Base-by-base conservation (phyloP, 2,329 filamentous ascomycete genomes). In the Arthrobotrys sphaeroides region DNA sequence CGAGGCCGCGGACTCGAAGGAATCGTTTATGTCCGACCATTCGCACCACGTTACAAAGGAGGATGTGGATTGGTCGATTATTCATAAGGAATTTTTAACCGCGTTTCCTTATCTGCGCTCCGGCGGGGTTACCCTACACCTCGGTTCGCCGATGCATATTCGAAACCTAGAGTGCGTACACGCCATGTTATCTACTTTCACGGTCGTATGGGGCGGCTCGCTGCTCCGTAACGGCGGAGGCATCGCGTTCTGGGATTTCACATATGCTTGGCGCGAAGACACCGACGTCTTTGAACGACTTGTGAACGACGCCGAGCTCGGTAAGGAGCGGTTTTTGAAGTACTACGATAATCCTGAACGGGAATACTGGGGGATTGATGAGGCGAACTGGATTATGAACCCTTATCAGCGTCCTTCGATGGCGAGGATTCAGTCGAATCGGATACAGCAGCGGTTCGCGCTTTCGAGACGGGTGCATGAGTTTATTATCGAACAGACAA, bases 331-430 rank as follows among this genome's bases (percentile, higher is more conserved):
- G 18, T 70, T 76, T 28, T 53, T 76, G 20, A 76, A 76, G 42
- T 76, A 76, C 31, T 76, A 76, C 49, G 73, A 76, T 24, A 76
- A 76, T 38, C 73, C 73, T 26, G 73, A 76, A 26, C 65, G 73
- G 12, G 73, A 76, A 26, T 76, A 65, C 40, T 76, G 73, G 73
- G 70, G 73, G 12, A 69, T 76, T 16, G 73, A 76, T 18, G 73
- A 76, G 33, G 47, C 73, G 16, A 40, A 55, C 12, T 76, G 73
- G 73, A 76, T 76, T 36, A 69, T 76, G 73, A 76, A 76, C 26
- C 73, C 73, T 12, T 69, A 76, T 10, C 64, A 70, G 36, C 55
- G 73, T 12, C 64, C 65, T 6, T 69, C 65, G 6, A 68, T 75
- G 47, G 65, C 43, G 5, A 47, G 72, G 42, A 69, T 75, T 42